Evolutionary conservation across 1,284 basidiomycete genomes (phyloP).

Genomic region (Sutorius eximius): DNA sequence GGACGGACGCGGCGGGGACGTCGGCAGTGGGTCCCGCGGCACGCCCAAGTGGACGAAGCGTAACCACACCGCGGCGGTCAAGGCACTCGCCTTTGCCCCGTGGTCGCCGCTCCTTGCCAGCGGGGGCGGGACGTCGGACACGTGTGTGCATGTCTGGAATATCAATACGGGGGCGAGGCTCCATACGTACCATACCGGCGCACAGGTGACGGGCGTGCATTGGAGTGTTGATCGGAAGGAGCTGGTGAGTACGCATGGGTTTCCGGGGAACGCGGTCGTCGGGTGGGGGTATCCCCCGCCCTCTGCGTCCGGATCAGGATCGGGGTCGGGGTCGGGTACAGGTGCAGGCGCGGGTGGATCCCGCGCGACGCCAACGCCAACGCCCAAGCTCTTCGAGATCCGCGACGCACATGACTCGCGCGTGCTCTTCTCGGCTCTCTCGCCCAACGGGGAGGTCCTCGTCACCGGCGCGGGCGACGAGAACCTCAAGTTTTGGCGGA

Average conservation of each 20-base stretch:
- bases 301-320: constrained; percentile 30
- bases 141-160: constrained; percentile 93
- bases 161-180: constrained; percentile 86
- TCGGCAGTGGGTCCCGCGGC: constrained; percentile 55
- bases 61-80: constrained; percentile 93
- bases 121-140: constrained; percentile 94
- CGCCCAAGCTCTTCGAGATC: constrained; percentile 71
- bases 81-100: constrained; percentile 96
- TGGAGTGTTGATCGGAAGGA: constrained; percentile 92
- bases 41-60: constrained; percentile 88
- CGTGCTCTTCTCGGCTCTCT: constrained; percentile 82
- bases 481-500: constrained; percentile 90
- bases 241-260: constrained; percentile 91
- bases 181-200: constrained; percentile 79
- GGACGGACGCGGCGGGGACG: constrained; percentile 80
- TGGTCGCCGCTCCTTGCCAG: constrained; percentile 92
- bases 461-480: constrained; percentile 92
- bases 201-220: constrained; percentile 90
- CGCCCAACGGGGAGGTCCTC: constrained; percentile 86
- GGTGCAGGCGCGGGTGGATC: constrained; percentile 24
- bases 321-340: constrained; percentile 1
- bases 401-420: constrained; percentile 89
- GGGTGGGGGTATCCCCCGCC: constrained; percentile 69
- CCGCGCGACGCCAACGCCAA: constrained; percentile 15
- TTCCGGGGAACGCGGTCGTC: constrained; percentile 74